Percentiles rank a stretch among this genome's conserved stretches.
Evolutionary conservation across 805 yeast genomes (phyloP).

Genomic region (Pichia paraexigua): DNA sequence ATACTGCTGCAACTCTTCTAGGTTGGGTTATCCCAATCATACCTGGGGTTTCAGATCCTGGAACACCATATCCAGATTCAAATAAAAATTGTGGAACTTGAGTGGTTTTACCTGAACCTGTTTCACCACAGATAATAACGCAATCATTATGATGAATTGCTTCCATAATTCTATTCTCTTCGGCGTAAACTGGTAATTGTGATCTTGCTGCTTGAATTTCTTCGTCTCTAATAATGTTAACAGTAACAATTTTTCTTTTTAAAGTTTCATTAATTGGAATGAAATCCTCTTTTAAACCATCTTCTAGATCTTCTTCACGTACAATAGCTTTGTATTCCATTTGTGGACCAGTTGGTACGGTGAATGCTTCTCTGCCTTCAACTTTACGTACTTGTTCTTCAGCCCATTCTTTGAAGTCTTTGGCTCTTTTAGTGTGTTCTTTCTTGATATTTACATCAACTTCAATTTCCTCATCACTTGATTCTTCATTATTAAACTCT

Average conservation of each 20-base stretch:
- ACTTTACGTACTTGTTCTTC: slow-evolving; percentile 56
- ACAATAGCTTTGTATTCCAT: slow-evolving; percentile 46
- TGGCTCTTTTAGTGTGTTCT: slow-evolving; percentile 42
- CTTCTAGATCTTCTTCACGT: slow-evolving; percentile 65
- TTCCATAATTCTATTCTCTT: slow-evolving; percentile 92
- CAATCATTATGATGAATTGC: slow-evolving; percentile 89
- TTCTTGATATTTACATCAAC: slow-evolving; percentile 31
- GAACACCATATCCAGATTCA: slow-evolving; percentile 82
- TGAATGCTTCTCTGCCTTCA: slow-evolving; percentile 48
- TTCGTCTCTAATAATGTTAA: slow-evolving; percentile 55
- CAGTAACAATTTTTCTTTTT: slow-evolving; percentile 56
- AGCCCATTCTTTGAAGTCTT: slow-evolving; percentile 84
- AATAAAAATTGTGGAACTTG: slow-evolving; percentile 94
- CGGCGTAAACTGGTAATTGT: slow-evolving; percentile 79
- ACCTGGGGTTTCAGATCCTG: slow-evolving; percentile 63
- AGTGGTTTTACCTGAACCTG: slow-evolving; percentile 98
- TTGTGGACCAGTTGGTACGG: slow-evolving; percentile 43
- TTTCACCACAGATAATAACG: slow-evolving; percentile 90
- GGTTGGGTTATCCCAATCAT: slow-evolving; percentile 97
- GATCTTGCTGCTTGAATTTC: slow-evolving; percentile 62
- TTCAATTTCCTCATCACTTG: slow-evolving; percentile 23
- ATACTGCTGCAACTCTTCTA: slow-evolving; percentile 87
- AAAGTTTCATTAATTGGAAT: slow-evolving; percentile 49
- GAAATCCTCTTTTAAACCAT: slow-evolving; percentile 52
- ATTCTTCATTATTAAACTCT: slow-evolving; percentile 26